Evolutionary conservation across 495 filamentous ascomycete species (phyloP).

Genomic region (Penicillium ochrochloron): DNA sequence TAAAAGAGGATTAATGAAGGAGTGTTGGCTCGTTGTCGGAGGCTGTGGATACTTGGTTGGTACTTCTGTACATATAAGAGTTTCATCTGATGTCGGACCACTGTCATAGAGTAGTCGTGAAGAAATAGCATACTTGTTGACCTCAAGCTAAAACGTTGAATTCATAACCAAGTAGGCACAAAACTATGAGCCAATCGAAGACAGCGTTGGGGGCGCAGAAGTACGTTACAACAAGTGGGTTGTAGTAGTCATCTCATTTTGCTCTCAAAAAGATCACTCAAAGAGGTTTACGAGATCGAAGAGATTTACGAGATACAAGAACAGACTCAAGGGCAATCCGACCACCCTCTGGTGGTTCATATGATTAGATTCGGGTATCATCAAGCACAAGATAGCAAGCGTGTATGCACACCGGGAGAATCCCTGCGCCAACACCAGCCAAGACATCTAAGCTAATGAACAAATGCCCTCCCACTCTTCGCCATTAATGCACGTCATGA

Average conservation of each 20-base stretch:
- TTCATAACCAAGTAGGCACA: no score
- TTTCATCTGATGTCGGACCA: no score
- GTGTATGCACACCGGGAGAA: neutral
- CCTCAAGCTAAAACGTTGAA: no score
- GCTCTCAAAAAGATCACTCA: neutral
- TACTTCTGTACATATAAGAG: no score
- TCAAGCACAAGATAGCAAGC: neutral
- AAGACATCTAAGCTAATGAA: slow-evolving; percentile 15
- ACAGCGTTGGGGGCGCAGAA: no score
- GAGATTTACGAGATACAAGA: neutral
- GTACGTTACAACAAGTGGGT: no score
- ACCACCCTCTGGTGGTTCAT: slow-evolving; percentile 2
- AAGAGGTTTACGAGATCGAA: neutral
- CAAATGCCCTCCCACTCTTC: slow-evolving; percentile 15
- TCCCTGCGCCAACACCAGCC: neutral
- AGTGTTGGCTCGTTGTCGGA: neutral
- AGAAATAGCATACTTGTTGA: no score
- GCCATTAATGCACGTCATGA: slow-evolving; percentile 28
- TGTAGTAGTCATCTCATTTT: neutral
- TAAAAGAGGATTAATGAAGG: slow-evolving; percentile 55
- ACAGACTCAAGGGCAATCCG: neutral
- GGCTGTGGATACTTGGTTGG: neutral
- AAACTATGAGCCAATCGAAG: no score
- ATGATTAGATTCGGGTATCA: neutral
- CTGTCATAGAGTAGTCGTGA: no score